Conservation (phyloP, 2,329 filamentous ascomycete genomes). For the Colletotrichum sp. region DNA sequence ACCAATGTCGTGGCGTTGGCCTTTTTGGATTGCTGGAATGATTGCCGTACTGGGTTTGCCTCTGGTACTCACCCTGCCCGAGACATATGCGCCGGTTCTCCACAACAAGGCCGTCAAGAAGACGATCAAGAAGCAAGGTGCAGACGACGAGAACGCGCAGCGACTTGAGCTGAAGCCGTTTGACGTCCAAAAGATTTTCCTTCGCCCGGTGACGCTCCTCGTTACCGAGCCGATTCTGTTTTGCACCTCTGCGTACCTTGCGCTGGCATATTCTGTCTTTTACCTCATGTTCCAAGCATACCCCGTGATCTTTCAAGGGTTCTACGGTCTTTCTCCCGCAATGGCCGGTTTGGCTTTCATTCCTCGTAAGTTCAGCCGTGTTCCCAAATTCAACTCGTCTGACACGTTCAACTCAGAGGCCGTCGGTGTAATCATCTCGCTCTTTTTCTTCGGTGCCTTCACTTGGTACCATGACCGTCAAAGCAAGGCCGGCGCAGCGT, state of each 20-base stretch:
- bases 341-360: constrained; percentile 52
- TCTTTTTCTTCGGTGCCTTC: constrained; percentile 27
- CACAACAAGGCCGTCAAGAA: constrained; percentile 52
- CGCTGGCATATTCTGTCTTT: constrained; percentile 55
- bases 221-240: constrained; percentile 56
- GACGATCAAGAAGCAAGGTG: constrained; percentile 51
- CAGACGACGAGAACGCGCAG: constrained; percentile 40
- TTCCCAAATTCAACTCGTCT: background rate
- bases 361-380: constrained; percentile 45
- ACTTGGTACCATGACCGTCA: constrained; percentile 32
- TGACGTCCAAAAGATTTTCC: constrained; percentile 48
- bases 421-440: constrained; percentile 21
- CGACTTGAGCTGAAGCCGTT: constrained; percentile 36
- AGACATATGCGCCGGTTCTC: constrained; percentile 56
- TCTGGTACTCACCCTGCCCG: constrained; percentile 42
- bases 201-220: constrained; percentile 54
- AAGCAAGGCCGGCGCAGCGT: constrained; percentile 28
- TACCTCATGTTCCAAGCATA: constrained; percentile 59
- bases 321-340: constrained; percentile 50
- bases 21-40: constrained; percentile 43
- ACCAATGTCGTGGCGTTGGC: constrained; percentile 45
- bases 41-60: constrained; percentile 33
- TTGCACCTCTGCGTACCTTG: constrained; percentile 51
- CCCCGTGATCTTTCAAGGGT: constrained; percentile 51
- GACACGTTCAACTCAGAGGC: constrained; percentile 21